Evolutionary conservation across 805 yeast genomes (phyloP), one percentile per base, ranked within the genome.

Genomic region (Yarrowia bubula): DNA sequence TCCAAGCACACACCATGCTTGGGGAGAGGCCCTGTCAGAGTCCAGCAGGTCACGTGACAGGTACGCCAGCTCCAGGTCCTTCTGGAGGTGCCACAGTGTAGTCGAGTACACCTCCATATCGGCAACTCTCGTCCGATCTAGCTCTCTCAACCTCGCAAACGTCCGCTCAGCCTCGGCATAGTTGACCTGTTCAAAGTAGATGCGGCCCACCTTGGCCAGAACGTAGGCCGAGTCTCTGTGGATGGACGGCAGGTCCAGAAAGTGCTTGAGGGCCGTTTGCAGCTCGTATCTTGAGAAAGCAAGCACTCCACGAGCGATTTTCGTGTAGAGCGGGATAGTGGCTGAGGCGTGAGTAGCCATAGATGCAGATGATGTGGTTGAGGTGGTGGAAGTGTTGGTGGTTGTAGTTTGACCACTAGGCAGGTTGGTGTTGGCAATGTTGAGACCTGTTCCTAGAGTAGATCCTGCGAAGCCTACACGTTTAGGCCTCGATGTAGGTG

Each of bases 21-120:
- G 88, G 7, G 96, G 89, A 11, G 87, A 79, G n/a, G 80, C 75
- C 10, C 84, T 78, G 69, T 88, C 84, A 15, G 86, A 78, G 66
- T 86, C 89, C 68, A 86, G 79, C 46, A 93, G 78, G 69, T 92
- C 97, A 72, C 89, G 90, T 3, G 96, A 89, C 65, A 95, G 79
- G 70, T 82, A 86, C n/a, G 95, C 86, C 61, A 95, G 79, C 65
- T 87, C 92, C 18, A 85, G 83, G 55, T 89, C 92, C 71, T 86
- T 87, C 65, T 89, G 93, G 58, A 92, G 76, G 77, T 95, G 98
- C 99, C 99, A 93, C 66, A 93, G 79, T 33, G 92, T 78, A 0
- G 98, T 93, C 0, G 97, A 91, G 72, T 84, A 92, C 70, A 86
- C 85, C 72, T 95, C 98, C 95, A 93, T 90, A 73, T 92, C 98